Evolutionary conservation across 768 basidiomycete genomes (phyloP), one percentile per base, ranked within the genome.

Genomic region (Boletus bicolor): DNA sequence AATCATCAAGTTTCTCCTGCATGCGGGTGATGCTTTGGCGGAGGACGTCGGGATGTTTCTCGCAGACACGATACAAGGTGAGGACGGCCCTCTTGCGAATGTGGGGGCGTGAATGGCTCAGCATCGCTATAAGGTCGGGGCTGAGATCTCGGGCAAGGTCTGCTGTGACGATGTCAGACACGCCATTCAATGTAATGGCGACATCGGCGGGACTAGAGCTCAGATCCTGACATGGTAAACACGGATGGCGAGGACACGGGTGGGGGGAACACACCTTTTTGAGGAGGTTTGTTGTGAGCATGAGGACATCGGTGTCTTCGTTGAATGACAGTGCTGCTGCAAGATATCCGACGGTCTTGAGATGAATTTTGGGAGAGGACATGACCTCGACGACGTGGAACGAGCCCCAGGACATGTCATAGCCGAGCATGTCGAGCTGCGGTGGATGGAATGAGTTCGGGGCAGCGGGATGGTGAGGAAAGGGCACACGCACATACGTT

Each of bases 351-450:
- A 98, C 87, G 28, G 84, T 86, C 78, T 99, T 99, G 61, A 98
- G 79, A 73, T 98, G 95, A 61, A 87, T 83, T 68, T 87, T 87
- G 5, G 89, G 77, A 4, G 93, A 94, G 37, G 93, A 93, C 97
- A 99, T 99, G 70, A 96, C 93, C 68, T 99, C 97, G 7, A 98
- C 87, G 51, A 99, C 89, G 70, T 96, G 86, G 66, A 99, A 99
- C 8, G 97, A 91, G 44, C 95, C 95, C 85, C 93, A 97, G 55
- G 84, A 83, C 85, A 90, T 97, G 75, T 89, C 93, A 68, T 88
- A 93, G 51, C 87, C 97, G 50, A 99, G 75, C 97, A 99, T 98
- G 70, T 98, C 93, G 59, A 99, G 85, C 96, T 98, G 52, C 14
- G 55, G 49, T 47, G 59, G 56, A 44, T 17, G 57, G 32, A 9